phyloP scores from a whole-genome alignment of 1,139 yeast species.

The Suzukiozyma palmioleophila region DNA sequence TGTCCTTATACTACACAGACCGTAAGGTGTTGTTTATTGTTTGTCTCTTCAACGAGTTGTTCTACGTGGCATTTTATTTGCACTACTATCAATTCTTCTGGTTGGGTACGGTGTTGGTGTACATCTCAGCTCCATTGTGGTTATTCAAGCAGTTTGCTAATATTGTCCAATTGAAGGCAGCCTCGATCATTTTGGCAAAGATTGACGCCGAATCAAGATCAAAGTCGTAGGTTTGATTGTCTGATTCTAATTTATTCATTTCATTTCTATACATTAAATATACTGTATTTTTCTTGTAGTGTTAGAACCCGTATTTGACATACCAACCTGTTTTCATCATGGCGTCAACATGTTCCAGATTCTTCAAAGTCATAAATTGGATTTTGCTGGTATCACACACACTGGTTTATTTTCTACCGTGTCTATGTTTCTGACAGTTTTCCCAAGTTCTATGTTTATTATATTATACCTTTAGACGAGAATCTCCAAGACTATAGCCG shows the following conservation, averaged over 20 bases:
- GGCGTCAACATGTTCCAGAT: too few relatives aligned
- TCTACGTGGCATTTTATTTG: constrained; percentile 85
- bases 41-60: constrained; percentile 89
- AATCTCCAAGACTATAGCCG: constrained; percentile 13
- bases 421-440: too few relatives aligned
- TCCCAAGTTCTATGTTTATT: too few relatives aligned
- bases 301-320: too few relatives aligned
- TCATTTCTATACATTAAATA: constrained; percentile 4
- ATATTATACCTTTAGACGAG: too few relatives aligned
- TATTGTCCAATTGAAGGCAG: constrained; percentile 81
- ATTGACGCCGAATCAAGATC: constrained; percentile 65
- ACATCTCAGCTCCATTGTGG: constrained; percentile 80
- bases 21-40: constrained; percentile 78
- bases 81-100: constrained; percentile 62
- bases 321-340: too few relatives aligned
- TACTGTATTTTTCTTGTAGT: neutral
- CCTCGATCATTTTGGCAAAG: constrained; percentile 76
- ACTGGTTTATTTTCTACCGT: too few relatives aligned
- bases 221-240: constrained; percentile 9
- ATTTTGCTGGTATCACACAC: too few relatives aligned
- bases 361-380: too few relatives aligned
- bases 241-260: constrained; percentile 3
- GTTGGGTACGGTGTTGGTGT: constrained; percentile 63
- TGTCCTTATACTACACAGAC: constrained; percentile 84
- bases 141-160: constrained; percentile 87